Base-by-base conservation (phyloP, 495 filamentous ascomycete genomes). In the Glarea lozoyensis region DNA sequence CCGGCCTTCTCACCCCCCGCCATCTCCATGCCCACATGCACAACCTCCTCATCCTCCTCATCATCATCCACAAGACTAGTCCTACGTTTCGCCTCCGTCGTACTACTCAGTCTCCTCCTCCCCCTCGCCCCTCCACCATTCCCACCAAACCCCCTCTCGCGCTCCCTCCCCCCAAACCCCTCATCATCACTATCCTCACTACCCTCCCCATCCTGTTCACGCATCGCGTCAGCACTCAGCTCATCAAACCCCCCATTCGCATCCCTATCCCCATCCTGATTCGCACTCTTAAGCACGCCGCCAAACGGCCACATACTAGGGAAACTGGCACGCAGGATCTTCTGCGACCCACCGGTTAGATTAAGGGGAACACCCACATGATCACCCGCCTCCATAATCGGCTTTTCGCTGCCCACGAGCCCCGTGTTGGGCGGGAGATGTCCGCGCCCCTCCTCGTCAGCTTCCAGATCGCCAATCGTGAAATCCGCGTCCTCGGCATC, bases 41-140 rank as follows among this genome's bases (percentile, higher is more conserved):
- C 54, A 29, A 56, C 53, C 19, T 45, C 62, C 31, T 72, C 72
- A 13, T 73, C 69, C 15, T 73, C 69, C 16, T 74, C 72, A 45
- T 76, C 73, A 11, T 71, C 70, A 41, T 77, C 73, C 51, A 74
- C 73, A 19, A 75, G 66, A 54, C 70, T 75, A 36, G 69, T 77
- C 45, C 72, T 57, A 35, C 70, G 51, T 43, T 63, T 61, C 4
- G 72, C 71, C 57, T 77, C 72, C 2, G 70, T 65, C 15, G 67
- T 70, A 11, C 32, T 45, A 38, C 46, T 53, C 33, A 52, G 19
- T 23, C 50, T 43, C 46, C 55, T 52, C 48, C 44, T 57, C 10
- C 31, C 44, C 1, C 34, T 15, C 19, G 29, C 22, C 16, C 20
- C 4, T 23, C 20, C 16, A 10, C 30, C 21, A 31, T 29, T 32